Percentiles rank a stretch among this genome's conserved stretches.
Conservation (phyloP, 306 rosid genomes). For the Fragaria iinumae region DNA sequence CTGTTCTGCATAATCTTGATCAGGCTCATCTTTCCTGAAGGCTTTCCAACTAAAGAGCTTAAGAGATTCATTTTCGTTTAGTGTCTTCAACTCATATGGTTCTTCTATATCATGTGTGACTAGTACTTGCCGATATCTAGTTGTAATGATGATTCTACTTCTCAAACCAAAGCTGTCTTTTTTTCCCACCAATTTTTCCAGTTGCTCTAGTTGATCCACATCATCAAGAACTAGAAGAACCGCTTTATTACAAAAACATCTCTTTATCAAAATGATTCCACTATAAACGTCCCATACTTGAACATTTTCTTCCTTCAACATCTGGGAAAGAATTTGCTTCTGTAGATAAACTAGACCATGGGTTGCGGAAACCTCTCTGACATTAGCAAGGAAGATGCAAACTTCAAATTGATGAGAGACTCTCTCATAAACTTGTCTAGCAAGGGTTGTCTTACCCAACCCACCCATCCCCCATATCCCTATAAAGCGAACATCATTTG, state of each 20-base stretch:
- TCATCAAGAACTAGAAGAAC: conserved; percentile 17
- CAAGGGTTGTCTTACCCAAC: background rate
- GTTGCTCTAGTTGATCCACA: background rate
- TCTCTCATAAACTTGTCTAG: background rate
- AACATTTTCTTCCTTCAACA: background rate
- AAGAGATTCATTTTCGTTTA: conserved; percentile 4
- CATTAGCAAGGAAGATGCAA: background rate
- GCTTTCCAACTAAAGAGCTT: conserved; percentile 19
- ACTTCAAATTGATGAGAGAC: background rate
- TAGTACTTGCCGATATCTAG: background rate
- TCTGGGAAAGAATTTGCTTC: background rate
- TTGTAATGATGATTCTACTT: conserved; percentile 12
- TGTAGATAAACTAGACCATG: background rate
- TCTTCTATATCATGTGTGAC: background rate
- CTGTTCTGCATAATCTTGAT: background rate
- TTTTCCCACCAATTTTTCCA: background rate
- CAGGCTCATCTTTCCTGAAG: background rate
- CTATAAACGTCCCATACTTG: background rate
- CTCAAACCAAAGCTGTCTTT: background rate
- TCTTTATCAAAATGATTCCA: background rate
- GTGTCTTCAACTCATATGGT: background rate
- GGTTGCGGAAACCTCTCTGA: background rate
- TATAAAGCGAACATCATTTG: background rate
- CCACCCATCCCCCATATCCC: conserved; percentile 14
- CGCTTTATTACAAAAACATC: background rate